Evolutionary conservation across 2,329 filamentous ascomycete genomes (phyloP).

Genomic region (Dryadomyces quercus-mongolicae): DNA sequence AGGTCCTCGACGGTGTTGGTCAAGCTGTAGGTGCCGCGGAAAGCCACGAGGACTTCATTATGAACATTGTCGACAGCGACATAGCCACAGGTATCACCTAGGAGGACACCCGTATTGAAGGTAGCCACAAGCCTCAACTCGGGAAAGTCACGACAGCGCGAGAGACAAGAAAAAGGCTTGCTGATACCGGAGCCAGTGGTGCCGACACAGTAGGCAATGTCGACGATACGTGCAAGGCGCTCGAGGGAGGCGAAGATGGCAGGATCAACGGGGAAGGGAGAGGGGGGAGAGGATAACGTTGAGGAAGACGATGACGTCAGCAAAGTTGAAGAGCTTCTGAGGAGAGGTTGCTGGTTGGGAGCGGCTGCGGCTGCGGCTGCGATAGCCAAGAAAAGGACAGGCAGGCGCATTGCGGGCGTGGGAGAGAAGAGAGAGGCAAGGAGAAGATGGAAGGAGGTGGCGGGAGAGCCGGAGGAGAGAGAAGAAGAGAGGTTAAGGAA

Average conservation of each 20-base stretch:
- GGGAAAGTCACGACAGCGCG: slow-evolving; percentile 75
- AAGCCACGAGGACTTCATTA: slow-evolving; percentile 62
- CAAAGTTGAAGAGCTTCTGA: background rate
- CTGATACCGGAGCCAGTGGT: slow-evolving; percentile 73
- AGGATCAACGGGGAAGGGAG: slow-evolving; percentile 31
- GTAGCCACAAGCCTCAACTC: slow-evolving; percentile 67
- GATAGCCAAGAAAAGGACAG: background rate
- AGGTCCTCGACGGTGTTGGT: slow-evolving; percentile 85
- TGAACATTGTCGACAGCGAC: slow-evolving; percentile 67
- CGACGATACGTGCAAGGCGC: slow-evolving; percentile 79
- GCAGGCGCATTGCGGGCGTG: no score
- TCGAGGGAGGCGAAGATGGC: slow-evolving; percentile 71
- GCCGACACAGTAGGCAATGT: slow-evolving; percentile 90
- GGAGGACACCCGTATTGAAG: slow-evolving; percentile 79
- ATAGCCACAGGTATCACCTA: slow-evolving; percentile 89
- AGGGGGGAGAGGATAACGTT: background rate
- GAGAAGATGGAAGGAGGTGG: background rate
- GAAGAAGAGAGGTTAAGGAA: background rate
- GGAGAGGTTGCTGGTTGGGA: background rate
- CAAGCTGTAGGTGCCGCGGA: slow-evolving; percentile 89
- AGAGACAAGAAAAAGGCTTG: slow-evolving; percentile 74
- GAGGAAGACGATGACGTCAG: background rate
- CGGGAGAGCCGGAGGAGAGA: no score
- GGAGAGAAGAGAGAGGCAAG: background rate
- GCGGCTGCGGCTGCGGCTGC: background rate